Conservation (phyloP, 345 rosid species). For the Eucalyptus sideroxylon region DNA sequence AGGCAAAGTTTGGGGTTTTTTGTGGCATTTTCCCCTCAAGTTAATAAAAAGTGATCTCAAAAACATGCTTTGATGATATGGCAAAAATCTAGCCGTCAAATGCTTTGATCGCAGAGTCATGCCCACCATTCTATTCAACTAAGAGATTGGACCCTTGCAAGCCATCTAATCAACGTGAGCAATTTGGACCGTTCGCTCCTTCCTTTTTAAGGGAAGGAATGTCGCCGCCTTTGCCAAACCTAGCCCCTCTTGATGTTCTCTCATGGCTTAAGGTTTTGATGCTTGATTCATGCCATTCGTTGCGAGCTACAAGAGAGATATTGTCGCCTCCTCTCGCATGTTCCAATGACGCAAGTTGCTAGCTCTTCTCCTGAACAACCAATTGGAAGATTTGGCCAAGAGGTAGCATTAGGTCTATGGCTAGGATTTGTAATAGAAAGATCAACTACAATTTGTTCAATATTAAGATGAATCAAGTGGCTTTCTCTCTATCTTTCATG, state of each 20-base stretch:
- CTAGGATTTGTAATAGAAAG: background rate
- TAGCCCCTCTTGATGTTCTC: background rate
- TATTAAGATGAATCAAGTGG: background rate
- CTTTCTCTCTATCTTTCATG: too few species aligned
- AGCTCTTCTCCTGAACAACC: background rate
- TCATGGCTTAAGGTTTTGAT: background rate
- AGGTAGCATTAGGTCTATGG: background rate
- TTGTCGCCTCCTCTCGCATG: background rate
- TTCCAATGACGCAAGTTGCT: background rate
- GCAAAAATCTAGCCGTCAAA: fast-evolving
- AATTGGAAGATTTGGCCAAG: background rate
- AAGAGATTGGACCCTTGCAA: too few species aligned
- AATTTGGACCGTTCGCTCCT: fast-evolving
- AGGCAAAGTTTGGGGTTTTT: too few species aligned
- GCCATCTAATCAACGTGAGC: too few species aligned
- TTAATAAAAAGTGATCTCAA: too few species aligned
- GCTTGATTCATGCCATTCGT: too few species aligned
- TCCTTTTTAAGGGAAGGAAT: too few species aligned
- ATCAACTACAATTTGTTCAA: background rate
- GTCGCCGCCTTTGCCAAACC: fast-evolving
- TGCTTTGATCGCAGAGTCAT: too few species aligned
- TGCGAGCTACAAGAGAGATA: too few species aligned
- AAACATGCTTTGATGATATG: background rate
- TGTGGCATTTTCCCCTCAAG: too few species aligned
- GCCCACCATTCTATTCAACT: too few species aligned